Base-by-base conservation (phyloP, 192 early-diverging fungal species). In the Gamsiella multidivaricata region DNA sequence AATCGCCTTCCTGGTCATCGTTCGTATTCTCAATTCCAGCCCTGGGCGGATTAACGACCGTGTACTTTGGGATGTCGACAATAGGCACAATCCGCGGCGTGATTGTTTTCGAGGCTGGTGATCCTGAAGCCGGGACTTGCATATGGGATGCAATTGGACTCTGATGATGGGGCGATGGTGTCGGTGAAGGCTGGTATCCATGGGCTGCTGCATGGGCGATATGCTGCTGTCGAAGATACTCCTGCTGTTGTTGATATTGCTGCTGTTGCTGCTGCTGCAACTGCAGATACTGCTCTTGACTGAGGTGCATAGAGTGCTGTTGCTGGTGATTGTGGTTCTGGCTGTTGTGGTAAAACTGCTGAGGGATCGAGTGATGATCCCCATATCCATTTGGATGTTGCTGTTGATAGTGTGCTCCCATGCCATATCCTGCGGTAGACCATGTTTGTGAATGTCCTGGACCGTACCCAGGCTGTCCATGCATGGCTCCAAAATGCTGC, bases 201-300 rank as follows among this genome's bases (percentile, higher is more conserved):
- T 63, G 74, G 8, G 65, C 61, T 12, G 65, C 74, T 34, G 74
- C 74, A 43, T 58, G 60, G 9, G 54, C 54, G 15, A 47, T 47
- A 42, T 78, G 59, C 65, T 69, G 59, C 25, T 69, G 74, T n/a
- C 65, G 61, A 1, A 68, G 39, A 26, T 64, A 58, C 18, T 69
- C 65, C 31, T 67, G 72, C 23, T 76, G 42, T 17, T 64, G 61
- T 26, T 73, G 61, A 12, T 63, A 29, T 15, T 73, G 65, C 26
- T 76, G 72, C 14, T 61, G 57, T 41, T 78, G 69, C 26, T 78
- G 74, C 22, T 69, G 74, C 55, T 78, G 74, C 6, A 69, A 54
- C 7, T 43, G 55, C 31, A 49, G 9, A 31, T 78, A 78, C 55
- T 69, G 74, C 23, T 78, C 74, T 42, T 78, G 65, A 14, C 65